A percentile compares a stretch with the other conserved stretches of the same genome.
These are phyloP conservation scores for Claviceps cyperi DNA, from an alignment of 2,329 filamentous ascomycete genomes.

Conservation along the genomic window DNA sequence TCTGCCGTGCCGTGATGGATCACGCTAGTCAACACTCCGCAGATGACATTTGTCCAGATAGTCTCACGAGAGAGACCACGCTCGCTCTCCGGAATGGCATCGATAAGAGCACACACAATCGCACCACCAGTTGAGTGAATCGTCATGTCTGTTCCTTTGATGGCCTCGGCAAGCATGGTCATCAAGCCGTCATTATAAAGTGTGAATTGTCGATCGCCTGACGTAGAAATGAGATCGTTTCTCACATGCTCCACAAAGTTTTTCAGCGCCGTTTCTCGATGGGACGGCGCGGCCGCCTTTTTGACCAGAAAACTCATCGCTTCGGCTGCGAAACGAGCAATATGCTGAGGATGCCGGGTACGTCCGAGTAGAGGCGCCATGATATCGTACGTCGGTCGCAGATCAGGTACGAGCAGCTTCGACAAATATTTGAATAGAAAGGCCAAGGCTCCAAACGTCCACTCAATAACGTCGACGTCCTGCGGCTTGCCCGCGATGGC, in stretches of 20 bases:
- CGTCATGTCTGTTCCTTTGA: constrained; percentile 45
- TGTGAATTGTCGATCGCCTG: constrained; percentile 41
- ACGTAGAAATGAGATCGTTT: constrained; percentile 45
- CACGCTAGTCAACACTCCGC: constrained; percentile 63
- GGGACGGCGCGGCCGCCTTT: constrained; percentile 68
- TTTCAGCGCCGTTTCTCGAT: constrained; percentile 58
- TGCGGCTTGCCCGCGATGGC: constrained; percentile 63
- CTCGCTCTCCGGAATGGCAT: constrained; percentile 35
- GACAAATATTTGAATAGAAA: constrained; percentile 97
- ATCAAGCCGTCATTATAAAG: constrained; percentile 80
- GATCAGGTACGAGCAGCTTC: constrained; percentile 68
- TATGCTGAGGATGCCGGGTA: constrained; percentile 67
- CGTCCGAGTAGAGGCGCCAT: constrained; percentile 77
- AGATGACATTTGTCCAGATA: constrained; percentile 50
- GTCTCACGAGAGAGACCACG: constrained; percentile 30
- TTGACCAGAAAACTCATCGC: constrained; percentile 86
- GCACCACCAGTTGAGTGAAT: constrained; percentile 45
- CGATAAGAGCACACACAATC: constrained; percentile 37
- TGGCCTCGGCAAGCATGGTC: constrained; percentile 78
- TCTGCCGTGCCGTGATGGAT: constrained; percentile 69
- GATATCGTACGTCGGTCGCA: constrained; percentile 71
- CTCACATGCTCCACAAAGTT: constrained; percentile 59
- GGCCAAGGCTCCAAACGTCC: constrained; percentile 86
- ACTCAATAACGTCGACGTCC: constrained; percentile 85
- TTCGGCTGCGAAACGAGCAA: constrained; percentile 85